These are phyloP conservation scores for Suillus occidentalis DNA, from an alignment of 768 basidiomycete genomes.

Conservation along the genomic window DNA sequence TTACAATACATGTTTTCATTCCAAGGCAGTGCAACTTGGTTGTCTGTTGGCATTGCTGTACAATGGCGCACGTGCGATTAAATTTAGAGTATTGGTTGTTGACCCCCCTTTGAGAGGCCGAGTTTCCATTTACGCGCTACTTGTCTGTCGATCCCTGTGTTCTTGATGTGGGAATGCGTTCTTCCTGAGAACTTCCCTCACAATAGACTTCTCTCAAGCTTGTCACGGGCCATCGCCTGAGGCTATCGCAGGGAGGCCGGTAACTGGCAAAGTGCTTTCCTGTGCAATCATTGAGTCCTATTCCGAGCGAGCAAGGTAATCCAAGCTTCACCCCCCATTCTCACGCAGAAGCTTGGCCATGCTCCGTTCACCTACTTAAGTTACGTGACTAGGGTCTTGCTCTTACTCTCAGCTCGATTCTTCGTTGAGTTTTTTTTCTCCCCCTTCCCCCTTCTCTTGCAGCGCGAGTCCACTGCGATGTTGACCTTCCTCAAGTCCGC, in stretches of 20 bases:
- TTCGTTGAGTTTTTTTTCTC: constrained; percentile 1
- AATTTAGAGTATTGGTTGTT: background rate
- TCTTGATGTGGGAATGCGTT: background rate
- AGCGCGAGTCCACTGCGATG: constrained; percentile 14
- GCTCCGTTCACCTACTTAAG: background rate
- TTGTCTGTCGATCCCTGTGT: constrained; percentile 3
- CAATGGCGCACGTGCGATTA: too few species aligned
- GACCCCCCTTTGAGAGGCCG: background rate
- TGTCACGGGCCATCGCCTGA: background rate
- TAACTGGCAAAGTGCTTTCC: background rate
- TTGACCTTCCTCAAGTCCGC: constrained; percentile 26
- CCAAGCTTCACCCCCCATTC: constrained; percentile 17
- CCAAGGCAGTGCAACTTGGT: too few species aligned
- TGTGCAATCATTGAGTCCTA: background rate
- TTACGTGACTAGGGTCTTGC: constrained; percentile 29
- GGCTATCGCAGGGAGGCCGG: too few species aligned
- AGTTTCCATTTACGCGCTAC: constrained; percentile 1
- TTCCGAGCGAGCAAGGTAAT: constrained; percentile 4
- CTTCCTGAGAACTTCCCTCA: constrained; percentile 1
- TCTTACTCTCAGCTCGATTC: constrained; percentile 7
- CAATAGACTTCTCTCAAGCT: constrained; percentile 3
- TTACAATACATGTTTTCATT: too few species aligned
- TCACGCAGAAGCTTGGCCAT: constrained; percentile 26
- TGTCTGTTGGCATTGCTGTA: too few species aligned
- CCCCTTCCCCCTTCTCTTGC: background rate